Evolutionary conservation across 2,329 filamentous ascomycete species (phyloP).

Genomic region (Scedosporium apiospermum): DNA sequence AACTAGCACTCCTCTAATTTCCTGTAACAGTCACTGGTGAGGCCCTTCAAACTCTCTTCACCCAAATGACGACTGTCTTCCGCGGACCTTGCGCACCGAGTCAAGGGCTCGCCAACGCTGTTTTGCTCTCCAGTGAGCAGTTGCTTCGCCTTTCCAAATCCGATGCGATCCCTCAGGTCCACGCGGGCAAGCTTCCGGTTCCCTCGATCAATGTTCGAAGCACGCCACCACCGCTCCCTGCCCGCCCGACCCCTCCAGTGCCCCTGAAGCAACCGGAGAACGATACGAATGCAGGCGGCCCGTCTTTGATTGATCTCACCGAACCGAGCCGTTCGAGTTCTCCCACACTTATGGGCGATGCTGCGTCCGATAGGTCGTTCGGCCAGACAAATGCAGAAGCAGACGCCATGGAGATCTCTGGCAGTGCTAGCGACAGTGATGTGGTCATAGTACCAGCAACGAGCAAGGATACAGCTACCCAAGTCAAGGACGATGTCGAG

Average conservation of each 20-base stretch:
- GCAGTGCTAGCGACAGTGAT: conserved; percentile 4
- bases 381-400: background rate
- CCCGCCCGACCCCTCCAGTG: background rate
- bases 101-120: conserved; percentile 69
- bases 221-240: conserved; percentile 3
- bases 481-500: background rate
- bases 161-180: background rate
- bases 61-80: conserved; percentile 56
- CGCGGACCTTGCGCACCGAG: conserved; percentile 58
- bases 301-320: background rate
- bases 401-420: background rate
- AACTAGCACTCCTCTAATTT: background rate
- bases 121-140: conserved; percentile 46
- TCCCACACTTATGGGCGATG: conserved; percentile 6
- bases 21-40: conserved; percentile 49
- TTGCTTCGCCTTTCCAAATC: conserved; percentile 6
- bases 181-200: conserved; percentile 2
- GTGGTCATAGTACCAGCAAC: background rate
- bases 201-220: background rate
- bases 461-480: background rate
- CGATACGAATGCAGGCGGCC: background rate
- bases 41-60: conserved; percentile 62
- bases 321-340: conserved; percentile 2
- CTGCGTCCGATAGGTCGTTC: conserved; percentile 1
- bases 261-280: background rate